phyloP scores from a whole-genome alignment of 2,329 filamentous ascomycete species.

The Pestalotiopsis sp. region DNA sequence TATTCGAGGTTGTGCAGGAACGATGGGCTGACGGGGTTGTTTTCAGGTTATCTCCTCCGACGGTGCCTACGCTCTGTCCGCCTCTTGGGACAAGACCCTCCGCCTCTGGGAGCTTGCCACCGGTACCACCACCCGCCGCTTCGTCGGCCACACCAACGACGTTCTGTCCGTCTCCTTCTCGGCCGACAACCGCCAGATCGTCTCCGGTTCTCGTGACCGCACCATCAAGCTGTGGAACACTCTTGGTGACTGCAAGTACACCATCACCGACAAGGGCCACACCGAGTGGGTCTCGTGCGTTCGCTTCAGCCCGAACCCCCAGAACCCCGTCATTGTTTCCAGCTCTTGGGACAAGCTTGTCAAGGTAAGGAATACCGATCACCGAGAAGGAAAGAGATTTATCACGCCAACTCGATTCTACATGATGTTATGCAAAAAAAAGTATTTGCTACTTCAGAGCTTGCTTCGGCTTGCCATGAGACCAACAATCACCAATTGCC shows the following conservation, averaged over 20 bases:
- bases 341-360: conserved; percentile 99
- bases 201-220: conserved; percentile 96
- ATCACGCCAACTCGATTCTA: conserved; percentile 39
- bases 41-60: conserved; percentile 96
- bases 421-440: conserved; percentile 87
- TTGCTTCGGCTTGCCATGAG: conserved; percentile 82
- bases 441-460: conserved; percentile 99
- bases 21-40: conserved; percentile 32
- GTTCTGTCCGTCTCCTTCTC: conserved; percentile 99
- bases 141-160: conserved; percentile 99
- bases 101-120: conserved; percentile 98
- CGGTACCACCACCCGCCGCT: conserved; percentile 95
- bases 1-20: conserved; percentile 8
- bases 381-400: conserved; percentile 6
- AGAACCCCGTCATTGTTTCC: conserved; percentile 99
- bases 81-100: conserved; percentile 99
- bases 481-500: conserved; percentile 87
- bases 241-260: conserved; percentile 99
- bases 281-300: conserved; percentile 99
- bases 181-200: conserved; percentile 99
- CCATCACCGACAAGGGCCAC: conserved; percentile 99
- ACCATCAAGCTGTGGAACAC: conserved; percentile 99
- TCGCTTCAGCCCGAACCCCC: conserved; percentile 99
- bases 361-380: conserved; percentile 68
- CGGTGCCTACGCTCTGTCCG: conserved; percentile 97